Percentiles rank a stretch among this genome's conserved stretches.
These are phyloP conservation scores for Fusarium dimerum DNA, from an alignment of 2,329 filamentous ascomycete genomes.

Conservation along the genomic window DNA sequence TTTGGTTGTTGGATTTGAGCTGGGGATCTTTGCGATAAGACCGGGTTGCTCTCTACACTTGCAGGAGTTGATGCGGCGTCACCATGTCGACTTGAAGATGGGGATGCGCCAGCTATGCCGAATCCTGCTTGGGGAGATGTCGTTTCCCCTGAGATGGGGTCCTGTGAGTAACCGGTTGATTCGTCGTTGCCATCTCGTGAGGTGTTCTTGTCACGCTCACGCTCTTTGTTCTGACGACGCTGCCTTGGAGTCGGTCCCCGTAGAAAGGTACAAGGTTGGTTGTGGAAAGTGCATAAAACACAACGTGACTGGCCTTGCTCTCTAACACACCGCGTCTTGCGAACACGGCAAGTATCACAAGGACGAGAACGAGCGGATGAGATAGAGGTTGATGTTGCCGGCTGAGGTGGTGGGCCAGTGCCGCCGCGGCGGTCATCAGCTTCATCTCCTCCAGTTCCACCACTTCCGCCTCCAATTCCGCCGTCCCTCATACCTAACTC, in stretches of 20 bases:
- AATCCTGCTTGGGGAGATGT: conserved; percentile 15
- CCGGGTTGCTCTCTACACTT: conserved; percentile 22
- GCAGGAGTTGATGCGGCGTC: conserved; percentile 25
- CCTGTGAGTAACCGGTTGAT: background rate
- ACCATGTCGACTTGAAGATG: conserved; percentile 25
- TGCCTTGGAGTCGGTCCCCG: conserved; percentile 37
- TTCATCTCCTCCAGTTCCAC: no score
- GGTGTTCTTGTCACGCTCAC: conserved; percentile 18
- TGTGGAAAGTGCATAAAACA: conserved; percentile 66
- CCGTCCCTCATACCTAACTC: conserved; percentile 12
- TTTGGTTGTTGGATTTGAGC: conserved; percentile 15
- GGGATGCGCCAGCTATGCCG: conserved; percentile 16
- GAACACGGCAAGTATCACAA: conserved; percentile 66
- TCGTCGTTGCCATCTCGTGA: conserved; percentile 22
- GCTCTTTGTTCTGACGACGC: conserved; percentile 27
- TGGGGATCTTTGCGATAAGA: conserved; percentile 11
- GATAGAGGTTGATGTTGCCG: conserved; percentile 2
- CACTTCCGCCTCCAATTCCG: conserved; percentile 1
- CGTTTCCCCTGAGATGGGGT: conserved; percentile 1
- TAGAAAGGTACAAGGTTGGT: conserved; percentile 67
- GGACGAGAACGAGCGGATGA: conserved; percentile 40
- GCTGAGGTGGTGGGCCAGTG: no score
- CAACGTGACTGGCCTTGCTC: conserved; percentile 60
- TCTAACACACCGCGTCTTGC: conserved; percentile 67
- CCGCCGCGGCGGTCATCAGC: no score